phyloP scores from a whole-genome alignment of 2,329 filamentous ascomycete genomes.

The Penicillium sp. region DNA sequence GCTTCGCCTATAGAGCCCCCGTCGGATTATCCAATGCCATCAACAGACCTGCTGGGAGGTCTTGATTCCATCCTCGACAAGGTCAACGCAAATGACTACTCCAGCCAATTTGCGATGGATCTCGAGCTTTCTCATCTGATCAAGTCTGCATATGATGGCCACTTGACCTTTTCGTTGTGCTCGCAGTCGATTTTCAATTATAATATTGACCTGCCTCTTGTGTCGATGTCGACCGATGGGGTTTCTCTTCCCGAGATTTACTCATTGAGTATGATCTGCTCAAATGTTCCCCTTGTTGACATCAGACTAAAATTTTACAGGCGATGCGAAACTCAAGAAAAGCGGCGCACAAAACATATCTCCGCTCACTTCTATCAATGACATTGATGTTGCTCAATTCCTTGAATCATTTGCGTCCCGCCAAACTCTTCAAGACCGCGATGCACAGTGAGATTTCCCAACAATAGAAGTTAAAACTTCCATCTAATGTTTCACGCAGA shows the following conservation, averaged over 20 bases:
- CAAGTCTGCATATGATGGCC: conserved; percentile 57
- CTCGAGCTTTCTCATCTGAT: conserved; percentile 50
- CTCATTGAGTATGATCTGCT: conserved; percentile 12
- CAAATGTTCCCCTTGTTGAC: neutral
- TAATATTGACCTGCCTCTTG: conserved; percentile 39
- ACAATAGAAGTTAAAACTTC: neutral
- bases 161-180: conserved; percentile 37
- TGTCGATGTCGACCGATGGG: conserved; percentile 59
- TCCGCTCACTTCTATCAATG: conserved; percentile 52
- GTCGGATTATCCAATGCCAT: conserved; percentile 45
- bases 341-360: conserved; percentile 37
- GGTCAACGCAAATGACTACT: conserved; percentile 40
- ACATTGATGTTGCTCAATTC: conserved; percentile 47
- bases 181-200: conserved; percentile 45
- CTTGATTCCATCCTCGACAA: conserved; percentile 45
- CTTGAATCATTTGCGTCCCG: conserved; percentile 43
- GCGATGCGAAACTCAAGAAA: conserved; percentile 14
- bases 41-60: conserved; percentile 45
- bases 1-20: conserved; percentile 41
- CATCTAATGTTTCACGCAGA: conserved; percentile 7
- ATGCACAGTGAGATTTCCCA: conserved; percentile 47
- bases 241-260: conserved; percentile 54
- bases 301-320: conserved; percentile 9
- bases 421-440: conserved; percentile 51
- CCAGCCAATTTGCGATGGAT: conserved; percentile 53